These are phyloP conservation scores for Retiboletus flavoniger DNA, from an alignment of 1,284 basidiomycete species.

Conservation along the genomic window DNA sequence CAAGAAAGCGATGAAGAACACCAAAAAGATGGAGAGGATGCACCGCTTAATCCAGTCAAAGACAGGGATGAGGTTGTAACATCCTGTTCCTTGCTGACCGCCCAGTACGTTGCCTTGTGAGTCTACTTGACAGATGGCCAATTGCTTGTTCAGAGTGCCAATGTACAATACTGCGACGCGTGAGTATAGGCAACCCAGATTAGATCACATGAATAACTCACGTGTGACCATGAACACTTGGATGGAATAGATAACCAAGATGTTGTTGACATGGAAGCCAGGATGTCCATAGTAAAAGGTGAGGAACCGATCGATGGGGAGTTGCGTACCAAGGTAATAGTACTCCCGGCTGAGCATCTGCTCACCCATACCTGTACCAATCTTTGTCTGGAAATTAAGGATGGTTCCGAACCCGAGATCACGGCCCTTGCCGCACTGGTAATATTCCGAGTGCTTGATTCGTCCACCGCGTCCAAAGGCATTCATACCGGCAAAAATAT, in stretches of 20 bases:
- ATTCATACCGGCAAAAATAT: conserved; percentile 99
- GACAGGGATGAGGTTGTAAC: conserved; percentile 91
- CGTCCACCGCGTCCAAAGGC: conserved; percentile 97
- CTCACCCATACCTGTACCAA: conserved; percentile 99
- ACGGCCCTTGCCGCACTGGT: conserved; percentile 98
- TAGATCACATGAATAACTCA: conserved; percentile 42
- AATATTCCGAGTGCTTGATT: conserved; percentile 99
- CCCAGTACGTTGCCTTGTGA: conserved; percentile 73
- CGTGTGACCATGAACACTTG: conserved; percentile 92
- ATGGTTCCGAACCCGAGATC: conserved; percentile 99
- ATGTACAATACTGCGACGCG: conserved; percentile 74
- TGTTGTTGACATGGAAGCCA: conserved; percentile 99
- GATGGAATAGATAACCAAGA: conserved; percentile 95
- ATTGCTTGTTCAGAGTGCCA: conserved; percentile 90
- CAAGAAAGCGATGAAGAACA: conserved; percentile 95
- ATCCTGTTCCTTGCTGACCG: conserved; percentile 72
- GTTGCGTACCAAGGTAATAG: conserved; percentile 98
- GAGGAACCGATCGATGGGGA: conserved; percentile 97
- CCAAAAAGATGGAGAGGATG: conserved; percentile 94
- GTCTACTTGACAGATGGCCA: conserved; percentile 85
- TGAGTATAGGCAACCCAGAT: conserved; percentile 10
- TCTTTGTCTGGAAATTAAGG: conserved; percentile 99
- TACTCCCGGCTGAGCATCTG: conserved; percentile 99
- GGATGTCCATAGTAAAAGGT: conserved; percentile 99
- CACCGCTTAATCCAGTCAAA: conserved; percentile 97